Evolutionary conservation across 441 rosid species (phyloP), one percentile per base, ranked within the genome.

Genomic region (Francoa sonchifolia): DNA sequence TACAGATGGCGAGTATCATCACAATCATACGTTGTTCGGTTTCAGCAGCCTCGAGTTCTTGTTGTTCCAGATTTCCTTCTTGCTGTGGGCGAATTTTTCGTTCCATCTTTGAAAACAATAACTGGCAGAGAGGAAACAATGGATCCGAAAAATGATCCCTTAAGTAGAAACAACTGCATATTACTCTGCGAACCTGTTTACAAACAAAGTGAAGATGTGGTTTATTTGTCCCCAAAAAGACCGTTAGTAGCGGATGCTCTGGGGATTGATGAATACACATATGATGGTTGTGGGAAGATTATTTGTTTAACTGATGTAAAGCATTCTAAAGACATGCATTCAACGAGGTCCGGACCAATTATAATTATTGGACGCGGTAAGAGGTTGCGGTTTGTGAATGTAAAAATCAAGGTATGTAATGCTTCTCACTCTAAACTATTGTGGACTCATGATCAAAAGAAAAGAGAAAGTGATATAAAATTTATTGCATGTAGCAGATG

Each of bases 1-100:
- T 83, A 63, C 57, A 79, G 99, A 73, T 87, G 85, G 82, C 82
- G 99, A 35, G 48, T 56, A 48, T 74, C 97, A 57, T 87, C 97
- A 54, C 86, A 77, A 54, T 92, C 99, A 54, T 69, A 61, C 68
- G 95, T 87, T 19, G 58, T 83, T 47, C 77, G 99, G 43, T 54
- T 87, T 59, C 99, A 92, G 71, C 99, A 87, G 57, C 99, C 97
- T 36, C 89, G 86, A 49, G 58, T 92, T 45, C 95, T 92, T 70
- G 95, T 79, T 47, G 99, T 83, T 48, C 99, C 94, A 3, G 99
- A 92, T 70, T 92, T 87, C 69, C 95, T 92, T 63, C 82, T 87
- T 37, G 86, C 92, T 4, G 74, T 92, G 48, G 89, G 89, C 45
- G 95, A 83, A 68, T 92, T 79, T 78, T 87, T 92, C 63, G 95